Base-by-base conservation (phyloP, 371 early-diverging fungal species). In the Fennellomyces sp. region DNA sequence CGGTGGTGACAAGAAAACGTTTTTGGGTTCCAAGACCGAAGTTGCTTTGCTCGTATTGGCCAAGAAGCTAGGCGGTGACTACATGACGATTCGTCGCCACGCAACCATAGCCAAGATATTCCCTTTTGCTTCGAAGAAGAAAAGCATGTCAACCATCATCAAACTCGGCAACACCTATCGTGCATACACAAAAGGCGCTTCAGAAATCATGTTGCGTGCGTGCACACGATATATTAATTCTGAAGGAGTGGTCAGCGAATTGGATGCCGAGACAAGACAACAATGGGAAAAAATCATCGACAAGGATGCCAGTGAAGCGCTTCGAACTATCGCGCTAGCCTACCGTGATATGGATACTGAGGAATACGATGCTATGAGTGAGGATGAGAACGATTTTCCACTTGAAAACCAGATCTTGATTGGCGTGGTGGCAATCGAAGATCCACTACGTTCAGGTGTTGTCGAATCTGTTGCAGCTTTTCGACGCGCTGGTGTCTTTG, bases 11-110 rank as follows among this genome's bases (percentile, higher is more conserved):
- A 74, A 81, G 33, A 56, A 75, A 12, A 85, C 70, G 3, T 93
- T 95, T 70, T 77, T 92, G 61, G 99, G 99, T 21, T 91, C 91
- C 56, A 95, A 93, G 78, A 96, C 95, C 25, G 99, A 99, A 77
- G 85, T 89, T 51, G 98, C 98, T 3, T 70, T 99, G 35, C 82
- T 99, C 52, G 87, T 87, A 33, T 89, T 89, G 31, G 70, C 81
- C 64, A 89, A 82, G 67, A 38, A 29, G 10, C 71, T 86, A 50
- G 93, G 89, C 12, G 82, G 70, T 52, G 89, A 86, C 54, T 88
- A 83, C 70, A 80, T 69, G 38, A 66, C 64, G 31, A 66, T 84
- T 31, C 86, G 94, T 50, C 70, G 81, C 15, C 77, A 85, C 50
- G 52, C 72, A 66, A 79, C 80, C 30, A 62, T 81, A 11, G 73